Conservation (phyloP, 1,284 basidiomycete species). For the Sanguinoderma infundibulare region DNA sequence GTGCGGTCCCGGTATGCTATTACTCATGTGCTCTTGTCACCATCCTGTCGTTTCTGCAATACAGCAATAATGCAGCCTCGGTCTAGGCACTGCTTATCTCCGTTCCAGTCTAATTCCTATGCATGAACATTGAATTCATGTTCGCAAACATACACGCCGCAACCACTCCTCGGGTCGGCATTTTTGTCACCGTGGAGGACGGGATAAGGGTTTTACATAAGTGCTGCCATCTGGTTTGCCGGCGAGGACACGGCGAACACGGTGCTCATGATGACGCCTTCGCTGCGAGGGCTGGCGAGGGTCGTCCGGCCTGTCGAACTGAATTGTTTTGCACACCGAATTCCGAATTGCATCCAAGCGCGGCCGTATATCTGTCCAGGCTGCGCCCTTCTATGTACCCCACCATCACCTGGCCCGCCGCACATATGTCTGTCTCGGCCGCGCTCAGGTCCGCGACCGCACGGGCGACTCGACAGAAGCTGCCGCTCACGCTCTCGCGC, state of each 20-base stretch:
- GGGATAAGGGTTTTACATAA: conserved; percentile 19
- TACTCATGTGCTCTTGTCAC: conserved; percentile 19
- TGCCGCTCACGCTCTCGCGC: conserved; percentile 40
- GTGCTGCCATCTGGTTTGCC: background rate
- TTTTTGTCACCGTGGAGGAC: background rate
- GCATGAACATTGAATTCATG: no score
- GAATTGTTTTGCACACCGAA: background rate
- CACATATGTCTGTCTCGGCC: conserved; percentile 28
- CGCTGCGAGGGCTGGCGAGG: conserved; percentile 5
- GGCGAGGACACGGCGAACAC: conserved; percentile 2
- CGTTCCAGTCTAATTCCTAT: no score
- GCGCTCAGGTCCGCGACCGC: conserved; percentile 19
- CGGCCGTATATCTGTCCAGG: background rate
- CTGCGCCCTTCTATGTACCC: background rate
- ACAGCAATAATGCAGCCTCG: background rate
- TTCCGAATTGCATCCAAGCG: conserved; percentile 1
- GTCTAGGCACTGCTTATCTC: no score
- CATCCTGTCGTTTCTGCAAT: conserved; percentile 24
- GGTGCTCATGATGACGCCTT: conserved; percentile 41
- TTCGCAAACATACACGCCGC: no score
- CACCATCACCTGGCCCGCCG: conserved; percentile 2
- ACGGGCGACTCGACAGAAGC: no score
- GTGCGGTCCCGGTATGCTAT: background rate
- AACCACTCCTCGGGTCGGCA: background rate
- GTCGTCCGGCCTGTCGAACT: no score